Conservation (phyloP, 2,329 filamentous ascomycete genomes). For the Canariomyces notabilis region DNA sequence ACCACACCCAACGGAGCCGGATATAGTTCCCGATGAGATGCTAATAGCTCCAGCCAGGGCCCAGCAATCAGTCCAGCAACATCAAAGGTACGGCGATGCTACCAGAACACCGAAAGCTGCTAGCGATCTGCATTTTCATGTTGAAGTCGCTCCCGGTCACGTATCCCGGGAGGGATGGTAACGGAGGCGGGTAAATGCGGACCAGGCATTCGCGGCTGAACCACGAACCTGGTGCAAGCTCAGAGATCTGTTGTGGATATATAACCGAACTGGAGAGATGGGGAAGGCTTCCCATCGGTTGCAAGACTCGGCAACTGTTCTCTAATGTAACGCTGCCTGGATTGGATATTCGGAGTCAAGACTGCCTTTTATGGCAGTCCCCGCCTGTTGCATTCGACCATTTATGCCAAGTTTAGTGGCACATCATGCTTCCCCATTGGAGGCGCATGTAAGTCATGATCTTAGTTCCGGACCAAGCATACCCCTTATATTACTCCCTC, state of each 20-base stretch:
- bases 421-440: no score
- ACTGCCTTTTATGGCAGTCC: no score
- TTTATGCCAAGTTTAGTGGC: no score
- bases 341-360: not conserved
- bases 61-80: no score
- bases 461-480: no score
- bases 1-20: no score
- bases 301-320: slow-evolving; percentile 1
- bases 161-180: no score
- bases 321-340: not conserved
- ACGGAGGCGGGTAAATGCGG: not conserved
- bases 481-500: no score
- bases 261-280: not conserved
- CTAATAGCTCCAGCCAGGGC: not conserved
- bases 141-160: not conserved
- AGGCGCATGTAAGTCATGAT: no score
- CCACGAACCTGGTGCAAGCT: not conserved
- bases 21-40: no score
- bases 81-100: no score
- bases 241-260: not conserved
- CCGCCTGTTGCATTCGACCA: no score
- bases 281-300: not conserved
- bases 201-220: not conserved
- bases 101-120: not conserved
- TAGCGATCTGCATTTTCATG: not conserved